These are phyloP conservation scores for Mucor indicus DNA, from an alignment of 371 early-diverging fungal genomes.

Conservation along the genomic window DNA sequence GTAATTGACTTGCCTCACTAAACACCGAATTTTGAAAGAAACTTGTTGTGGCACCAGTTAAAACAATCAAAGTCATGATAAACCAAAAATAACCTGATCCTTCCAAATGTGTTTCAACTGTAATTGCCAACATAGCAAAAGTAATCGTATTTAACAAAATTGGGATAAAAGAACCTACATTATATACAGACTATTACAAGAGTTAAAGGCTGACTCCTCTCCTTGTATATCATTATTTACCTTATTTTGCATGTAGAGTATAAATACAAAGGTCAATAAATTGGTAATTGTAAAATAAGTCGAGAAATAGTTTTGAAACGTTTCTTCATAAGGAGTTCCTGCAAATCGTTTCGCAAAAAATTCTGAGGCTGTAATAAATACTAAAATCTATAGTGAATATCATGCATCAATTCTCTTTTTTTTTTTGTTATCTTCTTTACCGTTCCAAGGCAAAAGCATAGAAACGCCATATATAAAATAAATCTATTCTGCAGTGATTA, in stretches of 20 bases:
- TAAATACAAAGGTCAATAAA: constrained; percentile 50
- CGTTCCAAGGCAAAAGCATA: constrained; percentile 81
- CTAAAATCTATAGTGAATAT: constrained; percentile 20
- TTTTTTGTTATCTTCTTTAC: constrained; percentile 28
- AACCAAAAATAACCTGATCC: constrained; percentile 60
- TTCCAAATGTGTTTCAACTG: constrained; percentile 23
- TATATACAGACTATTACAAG: constrained; percentile 15
- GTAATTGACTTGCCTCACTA: constrained; percentile 72
- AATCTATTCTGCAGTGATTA: constrained; percentile 36
- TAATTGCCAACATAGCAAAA: constrained; percentile 33
- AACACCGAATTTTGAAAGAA: constrained; percentile 70
- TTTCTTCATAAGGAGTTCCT: constrained; percentile 55
- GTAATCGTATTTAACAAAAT: constrained; percentile 31
- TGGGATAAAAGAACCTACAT: constrained; percentile 24
- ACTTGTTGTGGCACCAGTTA: constrained; percentile 64
- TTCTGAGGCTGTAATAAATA: constrained; percentile 76
- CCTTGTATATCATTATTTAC: constrained; percentile 24
- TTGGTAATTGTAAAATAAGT: constrained; percentile 62
- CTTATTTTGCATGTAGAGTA: constrained; percentile 62
- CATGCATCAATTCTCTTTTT: background rate
- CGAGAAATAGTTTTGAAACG: constrained; percentile 79
- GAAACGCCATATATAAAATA: constrained; percentile 73
- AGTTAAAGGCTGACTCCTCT: background rate
- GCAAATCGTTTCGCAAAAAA: constrained; percentile 66
- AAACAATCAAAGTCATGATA: constrained; percentile 51